Evolutionary conservation across 805 yeast species (phyloP).

Genomic region (Saccharomycopsis oosterbeekiorum): DNA sequence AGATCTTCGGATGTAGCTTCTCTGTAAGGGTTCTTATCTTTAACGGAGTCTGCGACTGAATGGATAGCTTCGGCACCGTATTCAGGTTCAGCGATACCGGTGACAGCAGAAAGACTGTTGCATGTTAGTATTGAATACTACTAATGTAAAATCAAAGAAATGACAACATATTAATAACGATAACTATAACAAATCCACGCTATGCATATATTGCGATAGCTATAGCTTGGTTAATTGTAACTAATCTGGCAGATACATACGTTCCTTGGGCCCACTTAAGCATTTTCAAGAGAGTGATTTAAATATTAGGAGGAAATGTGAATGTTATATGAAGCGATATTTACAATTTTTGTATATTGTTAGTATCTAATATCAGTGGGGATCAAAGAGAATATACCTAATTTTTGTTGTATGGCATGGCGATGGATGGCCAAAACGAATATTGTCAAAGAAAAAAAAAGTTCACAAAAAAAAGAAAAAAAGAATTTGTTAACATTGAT

Average conservation of each 20-base stretch:
- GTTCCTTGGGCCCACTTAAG: constrained; percentile 22
- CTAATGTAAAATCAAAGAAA: neutral
- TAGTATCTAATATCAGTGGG: neutral
- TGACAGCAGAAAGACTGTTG: constrained; percentile 77
- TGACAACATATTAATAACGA: too few species aligned
- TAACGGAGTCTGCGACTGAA: constrained; percentile 59
- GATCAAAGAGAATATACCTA: neutral
- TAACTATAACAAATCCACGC: too few species aligned
- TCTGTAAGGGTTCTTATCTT: constrained; percentile 47
- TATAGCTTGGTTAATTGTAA: too few species aligned
- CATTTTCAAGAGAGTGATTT: constrained; percentile 12
- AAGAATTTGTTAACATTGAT: neutral
- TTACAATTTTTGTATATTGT: neutral
- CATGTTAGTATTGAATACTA: neutral
- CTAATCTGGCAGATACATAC: constrained; percentile 2
- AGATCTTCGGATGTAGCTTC: constrained; percentile 59
- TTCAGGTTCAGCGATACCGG: constrained; percentile 96
- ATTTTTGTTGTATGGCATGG: neutral
- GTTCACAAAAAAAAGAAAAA: too few species aligned
- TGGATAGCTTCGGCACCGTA: constrained; percentile 90
- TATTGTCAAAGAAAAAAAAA: neutral
- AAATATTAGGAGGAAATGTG: neutral
- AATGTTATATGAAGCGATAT: neutral
- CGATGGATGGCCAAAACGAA: constrained; percentile 1
- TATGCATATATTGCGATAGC: too few species aligned